Evolutionary conservation across 164 flowering plant species (phyloP).

Genomic region (Berberis vulgaris): DNA sequence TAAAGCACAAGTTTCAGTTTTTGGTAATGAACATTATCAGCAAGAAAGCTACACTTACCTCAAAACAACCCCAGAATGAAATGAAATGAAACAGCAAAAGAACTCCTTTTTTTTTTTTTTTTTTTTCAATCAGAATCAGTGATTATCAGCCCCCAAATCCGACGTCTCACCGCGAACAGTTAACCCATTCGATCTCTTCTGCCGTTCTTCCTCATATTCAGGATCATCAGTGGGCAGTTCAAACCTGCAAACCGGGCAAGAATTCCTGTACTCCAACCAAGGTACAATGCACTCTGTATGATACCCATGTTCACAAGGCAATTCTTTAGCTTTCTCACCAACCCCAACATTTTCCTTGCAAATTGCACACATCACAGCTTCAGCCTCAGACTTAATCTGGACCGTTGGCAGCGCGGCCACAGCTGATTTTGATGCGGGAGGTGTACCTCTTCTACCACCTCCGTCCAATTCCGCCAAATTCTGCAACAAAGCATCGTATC

Average conservation of each 20-base stretch:
- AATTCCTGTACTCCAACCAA: conserved; percentile 64
- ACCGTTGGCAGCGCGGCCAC: conserved; percentile 31
- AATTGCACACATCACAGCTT: conserved; percentile 46
- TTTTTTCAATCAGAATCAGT: no score
- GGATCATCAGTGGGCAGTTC: conserved; percentile 76
- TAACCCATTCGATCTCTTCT: conserved; percentile 23
- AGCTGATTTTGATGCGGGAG: conserved; percentile 63
- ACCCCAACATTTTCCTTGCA: conserved; percentile 51
- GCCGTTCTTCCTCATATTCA: conserved; percentile 69
- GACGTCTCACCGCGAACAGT: no score
- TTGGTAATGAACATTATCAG: no score
- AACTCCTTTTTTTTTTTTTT: no score
- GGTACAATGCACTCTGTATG: conserved; percentile 78
- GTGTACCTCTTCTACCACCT: conserved; percentile 53
- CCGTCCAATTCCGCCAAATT: conserved; percentile 64
- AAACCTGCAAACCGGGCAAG: conserved; percentile 81
- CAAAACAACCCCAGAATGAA: no score
- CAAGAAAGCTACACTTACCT: no score
- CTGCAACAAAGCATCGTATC: conserved; percentile 66
- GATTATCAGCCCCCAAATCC: no score
- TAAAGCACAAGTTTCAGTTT: no score
- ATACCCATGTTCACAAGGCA: conserved; percentile 82
- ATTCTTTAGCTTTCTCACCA: conserved; percentile 46
- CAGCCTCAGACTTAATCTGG: conserved; percentile 29
- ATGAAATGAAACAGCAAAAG: no score